Conservation (phyloP, 176 grass and related monocot genomes). For the Rhynchospora pubera region DNA sequence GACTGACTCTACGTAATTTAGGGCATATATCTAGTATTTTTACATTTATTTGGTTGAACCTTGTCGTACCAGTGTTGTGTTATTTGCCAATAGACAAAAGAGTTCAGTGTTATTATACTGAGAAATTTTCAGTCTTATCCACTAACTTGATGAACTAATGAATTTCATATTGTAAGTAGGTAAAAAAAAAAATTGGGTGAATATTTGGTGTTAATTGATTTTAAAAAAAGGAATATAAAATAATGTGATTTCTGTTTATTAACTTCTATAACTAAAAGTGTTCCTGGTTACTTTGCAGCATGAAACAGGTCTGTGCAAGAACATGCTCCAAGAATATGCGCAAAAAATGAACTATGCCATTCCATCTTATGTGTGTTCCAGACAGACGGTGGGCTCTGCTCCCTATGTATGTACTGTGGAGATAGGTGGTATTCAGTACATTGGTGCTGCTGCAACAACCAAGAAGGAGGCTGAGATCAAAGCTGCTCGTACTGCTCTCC, state of each 20-base stretch:
- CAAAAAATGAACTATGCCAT: slow-evolving; percentile 98
- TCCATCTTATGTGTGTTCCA: slow-evolving; percentile 70
- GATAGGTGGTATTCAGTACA: slow-evolving; percentile 88
- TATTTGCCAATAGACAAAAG: neutral
- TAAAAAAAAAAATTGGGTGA: neutral
- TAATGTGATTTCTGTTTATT: neutral
- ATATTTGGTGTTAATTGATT: neutral
- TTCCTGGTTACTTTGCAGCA: slow-evolving; percentile 44
- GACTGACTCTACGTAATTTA: neutral
- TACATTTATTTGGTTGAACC: neutral
- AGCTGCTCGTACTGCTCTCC: slow-evolving; percentile 83
- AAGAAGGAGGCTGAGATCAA: slow-evolving; percentile 94
- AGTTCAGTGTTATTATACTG: neutral
- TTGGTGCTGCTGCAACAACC: slow-evolving; percentile 69
- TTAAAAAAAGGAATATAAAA: neutral
- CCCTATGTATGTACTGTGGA: slow-evolving; percentile 75
- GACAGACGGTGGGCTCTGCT: slow-evolving; percentile 37
- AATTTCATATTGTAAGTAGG: neutral
- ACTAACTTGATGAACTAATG: neutral
- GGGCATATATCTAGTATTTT: neutral
- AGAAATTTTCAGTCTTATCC: neutral
- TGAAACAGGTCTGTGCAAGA: slow-evolving; percentile 76
- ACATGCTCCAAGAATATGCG: slow-evolving; percentile 96
- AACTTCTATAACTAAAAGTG: neutral
- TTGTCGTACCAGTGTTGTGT: neutral